Percentiles rank a stretch among this genome's conserved stretches.
These are phyloP conservation scores for Sugiyamaella novakii DNA, from an alignment of 1,139 yeast species.

Conservation along the genomic window DNA sequence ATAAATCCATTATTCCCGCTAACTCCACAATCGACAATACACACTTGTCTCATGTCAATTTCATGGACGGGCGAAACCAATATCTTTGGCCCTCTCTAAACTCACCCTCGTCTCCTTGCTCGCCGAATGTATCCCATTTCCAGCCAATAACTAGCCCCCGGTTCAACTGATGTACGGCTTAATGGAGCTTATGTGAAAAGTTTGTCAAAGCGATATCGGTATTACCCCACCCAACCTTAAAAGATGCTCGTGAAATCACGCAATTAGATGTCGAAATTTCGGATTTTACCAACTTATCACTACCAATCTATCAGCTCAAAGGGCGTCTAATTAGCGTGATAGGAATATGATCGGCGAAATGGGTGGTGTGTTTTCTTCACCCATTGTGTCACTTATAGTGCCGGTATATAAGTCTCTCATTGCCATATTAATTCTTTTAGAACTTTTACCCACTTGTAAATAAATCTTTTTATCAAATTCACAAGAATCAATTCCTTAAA, in stretches of 20 bases:
- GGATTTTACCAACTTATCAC: background rate
- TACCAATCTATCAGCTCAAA: background rate
- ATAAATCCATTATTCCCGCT: conserved; percentile 11
- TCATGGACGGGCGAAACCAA: too few species aligned
- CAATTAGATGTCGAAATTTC: conserved; percentile 1
- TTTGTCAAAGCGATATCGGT: conserved; percentile 9
- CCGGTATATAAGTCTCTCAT: background rate
- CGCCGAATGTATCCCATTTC: background rate
- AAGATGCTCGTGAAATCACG: conserved; percentile 12
- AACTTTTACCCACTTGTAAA: background rate
- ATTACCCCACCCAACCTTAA: background rate
- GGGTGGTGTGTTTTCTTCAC: background rate
- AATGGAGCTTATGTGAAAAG: too few species aligned
- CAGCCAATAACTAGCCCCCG: background rate
- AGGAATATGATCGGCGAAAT: background rate
- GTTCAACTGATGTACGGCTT: too few species aligned
- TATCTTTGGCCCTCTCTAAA: too few species aligned
- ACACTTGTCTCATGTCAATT: too few species aligned
- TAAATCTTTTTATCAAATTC: too few species aligned
- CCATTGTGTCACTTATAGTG: background rate
- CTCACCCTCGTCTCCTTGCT: background rate
- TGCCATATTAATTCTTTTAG: background rate
- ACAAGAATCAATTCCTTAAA: background rate
- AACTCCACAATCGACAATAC: too few species aligned
- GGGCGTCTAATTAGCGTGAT: background rate